phyloP scores from a whole-genome alignment of 306 rosid species.

The Echinosophora koreensis region DNA sequence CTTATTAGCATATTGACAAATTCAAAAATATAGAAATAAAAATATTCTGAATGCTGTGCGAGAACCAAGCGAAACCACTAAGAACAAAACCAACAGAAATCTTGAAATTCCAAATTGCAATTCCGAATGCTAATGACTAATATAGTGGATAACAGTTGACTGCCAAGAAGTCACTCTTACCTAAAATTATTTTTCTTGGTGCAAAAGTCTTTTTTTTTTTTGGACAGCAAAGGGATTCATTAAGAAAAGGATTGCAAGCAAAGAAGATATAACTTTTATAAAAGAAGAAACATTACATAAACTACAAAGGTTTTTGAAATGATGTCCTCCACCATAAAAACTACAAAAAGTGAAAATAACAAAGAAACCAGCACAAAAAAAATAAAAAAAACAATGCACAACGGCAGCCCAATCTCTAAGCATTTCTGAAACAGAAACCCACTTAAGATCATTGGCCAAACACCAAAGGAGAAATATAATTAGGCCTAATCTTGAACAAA shows the following conservation, averaged over 20 bases:
- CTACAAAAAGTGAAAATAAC: no score
- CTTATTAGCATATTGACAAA: neutral
- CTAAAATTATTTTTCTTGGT: no score
- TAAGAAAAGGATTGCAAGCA: no score
- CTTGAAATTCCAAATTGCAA: neutral
- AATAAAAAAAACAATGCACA: neutral
- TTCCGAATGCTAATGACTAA: neutral
- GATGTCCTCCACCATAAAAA: no score
- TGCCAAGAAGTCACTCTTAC: neutral
- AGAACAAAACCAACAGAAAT: conserved; percentile 7
- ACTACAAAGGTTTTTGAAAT: no score
- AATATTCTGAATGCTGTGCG: neutral
- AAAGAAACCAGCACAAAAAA: neutral
- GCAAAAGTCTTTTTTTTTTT: neutral
- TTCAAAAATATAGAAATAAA: neutral
- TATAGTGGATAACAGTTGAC: neutral
- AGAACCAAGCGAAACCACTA: conserved; percentile 4
- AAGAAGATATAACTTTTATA: no score
- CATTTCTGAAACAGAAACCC: neutral
- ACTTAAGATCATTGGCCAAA: no score
- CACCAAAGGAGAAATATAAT: no score
- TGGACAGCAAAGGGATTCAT: no score
- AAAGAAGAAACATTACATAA: no score
- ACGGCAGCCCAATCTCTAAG: neutral
- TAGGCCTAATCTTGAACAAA: neutral